These are phyloP conservation scores for Solanum sparsipilum DNA, from an alignment of 257 asterid species.

Conservation along the genomic window DNA sequence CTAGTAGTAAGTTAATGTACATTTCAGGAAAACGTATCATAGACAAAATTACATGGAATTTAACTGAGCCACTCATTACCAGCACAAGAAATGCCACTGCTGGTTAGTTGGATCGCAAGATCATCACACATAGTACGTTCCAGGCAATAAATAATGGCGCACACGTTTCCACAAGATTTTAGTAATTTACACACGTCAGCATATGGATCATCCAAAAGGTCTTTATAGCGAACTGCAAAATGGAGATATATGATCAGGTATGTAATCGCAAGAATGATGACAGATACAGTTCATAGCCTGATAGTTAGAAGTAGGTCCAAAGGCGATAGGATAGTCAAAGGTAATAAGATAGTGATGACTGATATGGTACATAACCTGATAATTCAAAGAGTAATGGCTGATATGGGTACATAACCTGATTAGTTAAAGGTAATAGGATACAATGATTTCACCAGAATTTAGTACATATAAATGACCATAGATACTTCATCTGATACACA, in stretches of 20 bases:
- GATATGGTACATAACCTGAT: neutral
- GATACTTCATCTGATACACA: neutral
- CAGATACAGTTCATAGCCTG: neutral
- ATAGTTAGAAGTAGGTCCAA: neutral
- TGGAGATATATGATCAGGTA: slow-evolving; percentile 5
- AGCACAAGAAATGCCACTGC: slow-evolving; percentile 68
- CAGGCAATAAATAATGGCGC: slow-evolving; percentile 91
- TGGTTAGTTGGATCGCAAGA: slow-evolving; percentile 63
- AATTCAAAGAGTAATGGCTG: neutral
- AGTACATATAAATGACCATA: neutral
- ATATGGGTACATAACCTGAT: neutral
- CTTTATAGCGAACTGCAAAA: slow-evolving; percentile 89
- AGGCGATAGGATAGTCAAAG: neutral
- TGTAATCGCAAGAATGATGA: neutral
- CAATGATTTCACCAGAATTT: neutral
- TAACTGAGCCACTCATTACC: slow-evolving; percentile 35
- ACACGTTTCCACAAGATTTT: slow-evolving; percentile 64
- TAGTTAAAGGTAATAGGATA: neutral
- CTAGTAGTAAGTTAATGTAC: slow-evolving; percentile 24
- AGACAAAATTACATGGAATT: neutral
- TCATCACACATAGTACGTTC: slow-evolving; percentile 87
- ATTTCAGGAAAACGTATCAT: slow-evolving; percentile 5
- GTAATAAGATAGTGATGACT: neutral
- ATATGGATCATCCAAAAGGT: slow-evolving; percentile 71
- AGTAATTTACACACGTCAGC: slow-evolving; percentile 74